Evolutionary conservation across 208 protist species (phyloP), one percentile per base, ranked within the genome.

Genomic region (Crithidia expoeki): DNA sequence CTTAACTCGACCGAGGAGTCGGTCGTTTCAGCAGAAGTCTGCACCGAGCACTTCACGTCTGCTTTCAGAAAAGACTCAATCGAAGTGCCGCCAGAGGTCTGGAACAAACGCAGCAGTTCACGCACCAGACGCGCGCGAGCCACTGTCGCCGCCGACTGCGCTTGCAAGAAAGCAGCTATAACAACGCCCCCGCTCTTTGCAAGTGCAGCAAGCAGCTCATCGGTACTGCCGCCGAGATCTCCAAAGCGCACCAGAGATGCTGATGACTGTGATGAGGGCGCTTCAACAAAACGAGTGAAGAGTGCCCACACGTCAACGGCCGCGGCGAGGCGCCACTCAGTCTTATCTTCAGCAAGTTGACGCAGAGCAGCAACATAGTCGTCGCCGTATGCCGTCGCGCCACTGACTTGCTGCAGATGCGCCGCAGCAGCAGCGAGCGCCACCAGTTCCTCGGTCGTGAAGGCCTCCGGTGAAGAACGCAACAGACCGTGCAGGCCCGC

Each of bases 291-390:
- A 27, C 55, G 47, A 25, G 57, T 52, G 28, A 72, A 72, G 11
- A 77, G 57, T 58, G 69, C 42, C 72, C 72, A 77, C 53, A 44
- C 64, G 38, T 77, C 72, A 25, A 77, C 72, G 7, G 72, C 72
- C 17, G 72, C 50, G 28, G 72, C 38, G 11, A 77, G 32, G 2
- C 55, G 57, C 72, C 72, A 77, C 40, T 38, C 42, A 38, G 58
- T 56, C n/a, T 30, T 44, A 17, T 40, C 19, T 9, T 17, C 21
- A 27, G 33, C 49, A 6, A 77, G 64, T 19, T 62, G 64, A 16
- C 34, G 58, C 25, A 77, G 17, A 6, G 72, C 56, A 0, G 44
- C 19, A 7, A 21, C 40, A 36, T 12, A 65, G 30, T 38, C 56
- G 33, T 60, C 40, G 27, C 25, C 19, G 56, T 59, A 71, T 7